These are phyloP conservation scores for Mucor ambiguus DNA, from an alignment of 371 early-diverging fungal genomes.

Conservation along the genomic window DNA sequence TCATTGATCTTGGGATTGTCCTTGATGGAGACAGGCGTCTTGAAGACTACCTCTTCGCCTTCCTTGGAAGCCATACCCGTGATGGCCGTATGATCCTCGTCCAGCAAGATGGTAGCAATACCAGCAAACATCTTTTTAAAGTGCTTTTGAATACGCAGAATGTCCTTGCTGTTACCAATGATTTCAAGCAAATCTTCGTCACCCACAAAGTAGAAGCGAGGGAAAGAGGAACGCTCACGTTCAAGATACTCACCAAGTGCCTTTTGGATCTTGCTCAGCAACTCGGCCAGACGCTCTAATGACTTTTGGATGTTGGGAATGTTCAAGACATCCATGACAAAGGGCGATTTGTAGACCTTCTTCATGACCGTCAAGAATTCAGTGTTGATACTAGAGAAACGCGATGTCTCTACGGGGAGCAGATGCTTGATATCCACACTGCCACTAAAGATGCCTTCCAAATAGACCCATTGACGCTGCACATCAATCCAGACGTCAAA, in stretches of 20 bases:
- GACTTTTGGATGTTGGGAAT: constrained; percentile 94
- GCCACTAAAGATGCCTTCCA: constrained; percentile 97
- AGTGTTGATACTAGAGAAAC: constrained; percentile 95
- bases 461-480: constrained; percentile 98
- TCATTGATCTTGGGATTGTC: constrained; percentile 94
- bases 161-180: constrained; percentile 97
- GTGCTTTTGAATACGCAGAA: constrained; percentile 95
- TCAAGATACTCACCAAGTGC: constrained; percentile 98
- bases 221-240: constrained; percentile 95
- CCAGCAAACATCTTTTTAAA: constrained; percentile 99
- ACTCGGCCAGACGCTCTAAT: constrained; percentile 92
- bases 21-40: constrained; percentile 77
- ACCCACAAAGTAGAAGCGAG: constrained; percentile 99
- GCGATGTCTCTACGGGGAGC: constrained; percentile 91
- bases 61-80: constrained; percentile 90
- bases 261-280: constrained; percentile 94
- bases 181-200: constrained; percentile 99
- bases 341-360: constrained; percentile 96
- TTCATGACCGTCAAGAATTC: constrained; percentile 98
- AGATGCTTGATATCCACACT: constrained; percentile 96
- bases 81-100: constrained; percentile 76
- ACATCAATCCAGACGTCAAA: constrained; percentile 99
- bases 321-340: constrained; percentile 91
- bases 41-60: constrained; percentile 89
- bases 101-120: constrained; percentile 81